phyloP scores from a whole-genome alignment of 352 stramenopile species.

The Phytophthora sojae region DNA sequence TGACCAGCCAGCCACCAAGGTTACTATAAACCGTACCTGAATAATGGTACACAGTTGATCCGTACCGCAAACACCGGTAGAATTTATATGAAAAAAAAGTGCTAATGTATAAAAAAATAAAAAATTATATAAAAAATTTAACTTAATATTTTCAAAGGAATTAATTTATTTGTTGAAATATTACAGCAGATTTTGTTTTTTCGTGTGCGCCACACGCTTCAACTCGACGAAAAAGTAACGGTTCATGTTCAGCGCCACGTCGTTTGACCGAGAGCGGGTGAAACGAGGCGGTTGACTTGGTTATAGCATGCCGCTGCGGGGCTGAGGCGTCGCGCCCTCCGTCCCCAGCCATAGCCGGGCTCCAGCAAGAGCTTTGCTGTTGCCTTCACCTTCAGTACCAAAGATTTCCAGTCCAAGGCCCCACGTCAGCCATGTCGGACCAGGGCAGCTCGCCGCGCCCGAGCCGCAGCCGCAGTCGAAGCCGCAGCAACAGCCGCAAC shows the following conservation, averaged over 20 bases:
- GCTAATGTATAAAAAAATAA: too few relatives aligned
- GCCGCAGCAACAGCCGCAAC: constrained; percentile 30
- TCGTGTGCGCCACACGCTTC: constrained; percentile 14
- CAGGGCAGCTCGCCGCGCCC: constrained; percentile 35
- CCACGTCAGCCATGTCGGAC: constrained; percentile 45
- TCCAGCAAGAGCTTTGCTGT: constrained; percentile 23
- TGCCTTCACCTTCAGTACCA: constrained; percentile 24
- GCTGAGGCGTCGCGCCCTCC: neutral
- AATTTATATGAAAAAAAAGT: too few relatives aligned
- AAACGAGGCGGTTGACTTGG: constrained; percentile 14
- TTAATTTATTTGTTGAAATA: too few relatives aligned
- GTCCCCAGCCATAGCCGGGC: constrained; percentile 19
- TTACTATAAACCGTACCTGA: neutral
- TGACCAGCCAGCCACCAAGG: neutral
- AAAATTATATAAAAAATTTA: too few relatives aligned
- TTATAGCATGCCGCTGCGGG: neutral
- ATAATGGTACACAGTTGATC: neutral
- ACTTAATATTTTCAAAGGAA: too few relatives aligned
- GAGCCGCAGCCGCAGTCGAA: constrained; percentile 15
- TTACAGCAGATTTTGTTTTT: neutral
- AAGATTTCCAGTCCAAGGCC: constrained; percentile 28
- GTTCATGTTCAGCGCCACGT: constrained; percentile 11
- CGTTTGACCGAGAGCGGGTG: constrained; percentile 7
- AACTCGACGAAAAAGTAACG: constrained; percentile 29
- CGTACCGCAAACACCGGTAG: constrained; percentile 3